These are phyloP conservation scores for Tolypocladium ophioglossoides DNA, from an alignment of 2,329 filamentous ascomycete genomes.

Conservation along the genomic window DNA sequence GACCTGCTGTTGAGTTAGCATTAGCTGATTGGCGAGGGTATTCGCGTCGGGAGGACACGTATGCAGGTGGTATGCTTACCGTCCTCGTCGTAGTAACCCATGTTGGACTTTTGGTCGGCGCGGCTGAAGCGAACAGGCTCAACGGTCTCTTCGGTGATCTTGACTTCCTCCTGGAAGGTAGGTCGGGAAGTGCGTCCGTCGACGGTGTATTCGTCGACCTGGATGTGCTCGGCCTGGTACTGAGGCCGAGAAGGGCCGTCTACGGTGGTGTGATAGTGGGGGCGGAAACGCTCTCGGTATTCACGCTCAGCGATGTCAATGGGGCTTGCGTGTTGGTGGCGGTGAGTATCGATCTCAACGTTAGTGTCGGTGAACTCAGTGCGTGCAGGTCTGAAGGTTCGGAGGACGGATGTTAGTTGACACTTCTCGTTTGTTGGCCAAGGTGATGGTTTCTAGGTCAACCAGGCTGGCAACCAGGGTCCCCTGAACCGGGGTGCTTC, in stretches of 20 bases:
- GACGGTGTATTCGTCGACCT: constrained; percentile 26
- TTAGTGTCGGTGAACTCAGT: constrained; percentile 50
- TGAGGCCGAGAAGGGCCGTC: constrained; percentile 21
- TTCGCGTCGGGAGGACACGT: not conserved
- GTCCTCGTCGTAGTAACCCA: constrained; percentile 57
- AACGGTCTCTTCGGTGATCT: constrained; percentile 57
- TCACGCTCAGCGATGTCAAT: constrained; percentile 57
- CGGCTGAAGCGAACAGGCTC: constrained; percentile 36
- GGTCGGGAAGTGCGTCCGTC: constrained; percentile 26
- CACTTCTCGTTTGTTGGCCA: constrained; percentile 13
- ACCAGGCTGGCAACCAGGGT: constrained; percentile 7
- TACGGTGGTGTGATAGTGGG: constrained; percentile 30
- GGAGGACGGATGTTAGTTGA: constrained; percentile 7
- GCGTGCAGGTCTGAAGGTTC: constrained; percentile 21
- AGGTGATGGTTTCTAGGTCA: constrained; percentile 12
- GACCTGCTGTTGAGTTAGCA: constrained; percentile 26
- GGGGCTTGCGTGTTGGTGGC: constrained; percentile 36
- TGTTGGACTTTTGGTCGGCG: constrained; percentile 39
- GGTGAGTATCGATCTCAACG: constrained; percentile 51
- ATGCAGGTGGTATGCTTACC: constrained; percentile 28
- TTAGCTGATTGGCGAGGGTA: not conserved
- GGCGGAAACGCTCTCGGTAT: constrained; percentile 52
- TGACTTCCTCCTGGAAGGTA: constrained; percentile 43
- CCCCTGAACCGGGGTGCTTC: constrained; percentile 11
- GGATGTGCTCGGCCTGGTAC: constrained; percentile 17